Percentiles rank a stretch among this genome's conserved stretches.
Conservation (phyloP, 805 yeast genomes). For the Yarrowia sp. region DNA sequence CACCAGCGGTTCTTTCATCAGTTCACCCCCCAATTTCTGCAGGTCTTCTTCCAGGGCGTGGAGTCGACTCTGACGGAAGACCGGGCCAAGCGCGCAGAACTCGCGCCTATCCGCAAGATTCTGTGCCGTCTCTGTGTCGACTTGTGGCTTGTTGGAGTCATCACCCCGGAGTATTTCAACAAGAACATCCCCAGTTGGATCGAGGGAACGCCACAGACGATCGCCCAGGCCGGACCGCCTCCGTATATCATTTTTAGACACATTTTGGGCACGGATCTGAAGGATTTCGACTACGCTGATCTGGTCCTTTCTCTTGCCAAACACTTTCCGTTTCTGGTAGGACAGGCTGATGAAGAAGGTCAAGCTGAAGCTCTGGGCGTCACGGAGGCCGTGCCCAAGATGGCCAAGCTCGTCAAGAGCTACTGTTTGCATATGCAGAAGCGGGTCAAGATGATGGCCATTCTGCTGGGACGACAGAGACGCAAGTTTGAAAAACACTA, state of each 20-base stretch:
- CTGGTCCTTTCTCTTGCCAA: conserved; percentile 16
- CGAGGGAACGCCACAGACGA: conserved; percentile 30
- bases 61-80: conserved; percentile 27
- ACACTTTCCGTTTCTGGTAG: conserved; percentile 24
- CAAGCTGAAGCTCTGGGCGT: conserved; percentile 13
- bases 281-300: conserved; percentile 26
- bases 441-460: conserved; percentile 35
- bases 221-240: conserved; percentile 15
- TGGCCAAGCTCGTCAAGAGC: conserved; percentile 33
- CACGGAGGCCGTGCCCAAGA: conserved; percentile 21
- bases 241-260: conserved; percentile 10
- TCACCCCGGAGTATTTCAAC: conserved; percentile 25
- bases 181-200: conserved; percentile 27
- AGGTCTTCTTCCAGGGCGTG: conserved; percentile 22
- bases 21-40: conserved; percentile 56
- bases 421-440: conserved; percentile 36
- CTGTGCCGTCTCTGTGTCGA: conserved; percentile 64
- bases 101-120: conserved; percentile 55
- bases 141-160: conserved; percentile 61
- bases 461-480: conserved; percentile 25
- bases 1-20: conserved; percentile 72
- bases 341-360: background rate
- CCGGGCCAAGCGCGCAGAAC: conserved; percentile 25
- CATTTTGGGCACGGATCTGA: conserved; percentile 29
- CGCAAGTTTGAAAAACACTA: conserved; percentile 56